phyloP scores from a whole-genome alignment of 192 early-diverging fungal species.

The Podila horticola region DNA sequence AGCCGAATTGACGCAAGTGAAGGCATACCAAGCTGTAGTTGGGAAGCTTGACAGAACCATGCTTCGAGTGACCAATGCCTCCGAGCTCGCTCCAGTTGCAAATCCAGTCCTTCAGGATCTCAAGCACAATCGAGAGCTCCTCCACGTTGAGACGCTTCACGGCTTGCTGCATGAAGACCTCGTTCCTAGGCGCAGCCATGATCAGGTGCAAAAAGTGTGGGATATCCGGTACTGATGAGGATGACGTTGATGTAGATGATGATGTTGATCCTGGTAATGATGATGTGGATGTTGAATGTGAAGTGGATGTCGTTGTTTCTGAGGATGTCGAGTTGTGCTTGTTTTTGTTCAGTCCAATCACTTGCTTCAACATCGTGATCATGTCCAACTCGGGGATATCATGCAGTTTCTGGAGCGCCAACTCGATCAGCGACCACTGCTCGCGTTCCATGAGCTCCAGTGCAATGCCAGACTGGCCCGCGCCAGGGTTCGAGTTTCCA shows the following conservation, averaged over 20 bases:
- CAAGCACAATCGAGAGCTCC: constrained; percentile 53
- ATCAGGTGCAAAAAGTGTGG: constrained; percentile 44
- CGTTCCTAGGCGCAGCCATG: constrained; percentile 56
- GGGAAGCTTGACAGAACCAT: constrained; percentile 31
- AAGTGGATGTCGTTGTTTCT: background rate
- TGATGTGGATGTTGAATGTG: constrained; percentile 1
- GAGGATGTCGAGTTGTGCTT: constrained; percentile 5
- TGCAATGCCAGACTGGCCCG: constrained; percentile 50
- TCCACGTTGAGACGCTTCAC: constrained; percentile 52
- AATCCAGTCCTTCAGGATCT: constrained; percentile 49
- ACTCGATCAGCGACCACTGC: constrained; percentile 54
- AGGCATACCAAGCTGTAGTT: constrained; percentile 28
- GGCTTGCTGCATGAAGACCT: constrained; percentile 63
- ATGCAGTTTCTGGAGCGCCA: constrained; percentile 52
- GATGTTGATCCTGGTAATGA: constrained; percentile 1
- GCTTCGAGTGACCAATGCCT: constrained; percentile 36
- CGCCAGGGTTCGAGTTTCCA: constrained; percentile 46
- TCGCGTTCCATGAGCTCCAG: constrained; percentile 53
- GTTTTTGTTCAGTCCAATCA: constrained; percentile 49
- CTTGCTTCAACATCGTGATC: constrained; percentile 50
- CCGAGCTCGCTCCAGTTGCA: constrained; percentile 44
- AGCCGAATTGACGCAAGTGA: background rate
- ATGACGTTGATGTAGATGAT: constrained; percentile 7
- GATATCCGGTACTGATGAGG: constrained; percentile 14
- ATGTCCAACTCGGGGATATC: constrained; percentile 63